phyloP scores from a whole-genome alignment of 2,329 filamentous ascomycete genomes.

The Helicocarpus griseus region DNA sequence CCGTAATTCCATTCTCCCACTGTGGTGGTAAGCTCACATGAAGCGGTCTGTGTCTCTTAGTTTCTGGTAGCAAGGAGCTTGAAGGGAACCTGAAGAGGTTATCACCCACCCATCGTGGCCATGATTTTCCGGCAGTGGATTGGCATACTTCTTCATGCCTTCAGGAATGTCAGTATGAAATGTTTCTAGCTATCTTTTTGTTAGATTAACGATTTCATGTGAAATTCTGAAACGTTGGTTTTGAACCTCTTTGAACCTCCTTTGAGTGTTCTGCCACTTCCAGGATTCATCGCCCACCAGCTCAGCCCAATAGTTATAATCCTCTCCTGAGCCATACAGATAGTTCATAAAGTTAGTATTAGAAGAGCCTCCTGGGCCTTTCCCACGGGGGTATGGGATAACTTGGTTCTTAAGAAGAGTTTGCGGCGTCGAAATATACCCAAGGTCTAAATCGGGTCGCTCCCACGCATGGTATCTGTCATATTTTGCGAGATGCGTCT shows the following conservation, averaged over 20 bases:
- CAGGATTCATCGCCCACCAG: slow-evolving; percentile 21
- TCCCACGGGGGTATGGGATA: slow-evolving; percentile 17
- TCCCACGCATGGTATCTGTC: neutral
- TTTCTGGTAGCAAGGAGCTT: neutral
- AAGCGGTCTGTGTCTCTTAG: neutral
- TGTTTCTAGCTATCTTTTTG: neutral
- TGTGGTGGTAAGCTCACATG: neutral
- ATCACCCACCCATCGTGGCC: neutral
- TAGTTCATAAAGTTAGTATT: slow-evolving; percentile 35
- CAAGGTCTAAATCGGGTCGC: neutral
- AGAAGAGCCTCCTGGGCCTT: slow-evolving; percentile 25
- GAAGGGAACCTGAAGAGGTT: no score
- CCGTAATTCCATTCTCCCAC: neutral
- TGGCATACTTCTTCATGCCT: neutral
- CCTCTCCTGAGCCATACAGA: slow-evolving; percentile 24
- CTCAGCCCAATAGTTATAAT: slow-evolving; percentile 26
- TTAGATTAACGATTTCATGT: no score
- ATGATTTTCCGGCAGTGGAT: slow-evolving; percentile 2
- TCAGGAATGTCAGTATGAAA: neutral
- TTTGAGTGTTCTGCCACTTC: slow-evolving; percentile 8
- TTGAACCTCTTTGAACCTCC: slow-evolving; percentile 4
- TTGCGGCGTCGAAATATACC: slow-evolving; percentile 1
- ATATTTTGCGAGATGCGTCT: neutral
- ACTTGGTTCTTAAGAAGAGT: neutral
- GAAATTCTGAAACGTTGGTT: no score